These are phyloP conservation scores for Suillus americanus DNA, from an alignment of 768 basidiomycete genomes.

Conservation along the genomic window DNA sequence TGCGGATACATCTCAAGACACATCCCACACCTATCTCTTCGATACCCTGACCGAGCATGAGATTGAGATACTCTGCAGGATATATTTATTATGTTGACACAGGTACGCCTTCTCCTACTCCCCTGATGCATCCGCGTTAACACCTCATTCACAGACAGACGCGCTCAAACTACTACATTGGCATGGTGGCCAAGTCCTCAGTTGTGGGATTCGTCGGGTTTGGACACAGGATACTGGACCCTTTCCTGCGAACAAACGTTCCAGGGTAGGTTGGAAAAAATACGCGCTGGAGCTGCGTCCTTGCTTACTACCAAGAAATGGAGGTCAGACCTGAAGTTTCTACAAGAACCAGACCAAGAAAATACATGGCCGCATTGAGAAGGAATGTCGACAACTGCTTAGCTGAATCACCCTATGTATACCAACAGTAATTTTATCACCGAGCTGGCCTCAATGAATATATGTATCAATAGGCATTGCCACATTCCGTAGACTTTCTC, in stretches of 20 bases:
- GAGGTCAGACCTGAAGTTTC: no score
- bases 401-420: not conserved
- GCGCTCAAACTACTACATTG: not conserved
- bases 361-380: not conserved
- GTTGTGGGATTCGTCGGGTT: not conserved
- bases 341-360: no score
- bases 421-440: no score
- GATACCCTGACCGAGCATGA: not conserved
- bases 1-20: not conserved
- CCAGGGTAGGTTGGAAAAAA: no score
- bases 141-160: not conserved
- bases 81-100: not conserved
- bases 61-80: not conserved
- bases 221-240: not conserved
- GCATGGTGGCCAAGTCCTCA: not conserved
- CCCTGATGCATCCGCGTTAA: not conserved
- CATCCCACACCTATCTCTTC: not conserved
- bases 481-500: no score
- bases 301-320: no score
- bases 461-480: no score
- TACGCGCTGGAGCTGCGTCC: no score
- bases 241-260: not conserved
- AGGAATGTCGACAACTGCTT: not conserved
- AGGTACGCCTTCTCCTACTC: not conserved
- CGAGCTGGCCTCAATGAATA: no score